phyloP scores from a whole-genome alignment of 2,329 filamentous ascomycete species.

The Alternaria triticimaculans region DNA sequence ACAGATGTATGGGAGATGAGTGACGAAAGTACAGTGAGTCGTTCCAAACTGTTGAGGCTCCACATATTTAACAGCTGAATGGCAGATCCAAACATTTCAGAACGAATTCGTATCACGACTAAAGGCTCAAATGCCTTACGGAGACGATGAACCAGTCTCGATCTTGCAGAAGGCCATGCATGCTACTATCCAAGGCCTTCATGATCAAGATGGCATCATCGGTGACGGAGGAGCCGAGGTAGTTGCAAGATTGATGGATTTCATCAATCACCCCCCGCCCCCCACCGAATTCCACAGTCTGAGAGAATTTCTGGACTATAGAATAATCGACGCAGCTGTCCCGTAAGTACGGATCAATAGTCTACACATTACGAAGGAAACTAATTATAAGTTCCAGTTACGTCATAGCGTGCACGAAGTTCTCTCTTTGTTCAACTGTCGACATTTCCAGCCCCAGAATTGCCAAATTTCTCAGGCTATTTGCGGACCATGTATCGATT shows the following conservation, averaged over 20 bases:
- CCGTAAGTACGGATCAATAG: background rate
- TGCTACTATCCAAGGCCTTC: background rate
- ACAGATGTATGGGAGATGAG: constrained; percentile 1
- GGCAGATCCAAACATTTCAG: background rate
- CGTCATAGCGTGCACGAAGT: background rate
- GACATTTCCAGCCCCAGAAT: background rate
- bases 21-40: background rate
- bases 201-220: background rate
- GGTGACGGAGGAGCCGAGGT: background rate
- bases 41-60: background rate
- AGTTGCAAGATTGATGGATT: background rate
- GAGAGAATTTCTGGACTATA: background rate
- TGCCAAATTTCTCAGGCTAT: background rate
- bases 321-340: background rate
- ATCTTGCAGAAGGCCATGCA: background rate
- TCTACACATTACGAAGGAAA: background rate
- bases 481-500: background rate
- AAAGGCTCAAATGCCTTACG: background rate
- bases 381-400: background rate
- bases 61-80: background rate
- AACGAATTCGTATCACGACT: background rate
- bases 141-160: background rate
- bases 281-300: background rate
- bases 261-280: background rate
- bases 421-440: background rate